Conservation (phyloP, 352 stramenopile species). For the Phytopythium oedochilum region DNA sequence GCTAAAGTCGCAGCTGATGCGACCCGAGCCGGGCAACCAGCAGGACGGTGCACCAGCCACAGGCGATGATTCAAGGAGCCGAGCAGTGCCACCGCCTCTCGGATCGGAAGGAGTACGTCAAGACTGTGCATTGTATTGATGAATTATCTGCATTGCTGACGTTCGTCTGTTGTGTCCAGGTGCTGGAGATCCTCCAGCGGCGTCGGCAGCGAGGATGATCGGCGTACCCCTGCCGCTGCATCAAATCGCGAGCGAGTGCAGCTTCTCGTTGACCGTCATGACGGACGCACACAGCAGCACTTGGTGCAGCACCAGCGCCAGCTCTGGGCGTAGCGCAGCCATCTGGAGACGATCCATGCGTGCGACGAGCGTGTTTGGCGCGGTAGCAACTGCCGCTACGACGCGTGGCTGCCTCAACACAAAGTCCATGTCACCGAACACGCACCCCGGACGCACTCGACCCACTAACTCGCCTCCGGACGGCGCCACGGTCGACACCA, state of each 20-base stretch:
- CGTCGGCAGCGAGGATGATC: conserved; percentile 21
- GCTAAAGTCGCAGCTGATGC: conserved; percentile 46
- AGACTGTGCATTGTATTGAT: neutral
- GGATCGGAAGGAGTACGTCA: conserved; percentile 40
- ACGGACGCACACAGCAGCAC: conserved; percentile 52
- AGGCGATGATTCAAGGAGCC: neutral
- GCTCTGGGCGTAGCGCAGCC: conserved; percentile 24
- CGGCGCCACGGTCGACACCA: conserved; percentile 4
- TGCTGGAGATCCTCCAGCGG: conserved; percentile 59
- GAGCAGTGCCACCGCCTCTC: neutral
- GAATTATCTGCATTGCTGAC: neutral
- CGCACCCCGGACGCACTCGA: conserved; percentile 44
- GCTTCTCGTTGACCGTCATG: conserved; percentile 49
- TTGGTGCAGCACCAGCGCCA: conserved; percentile 47
- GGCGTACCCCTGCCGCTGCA: no score
- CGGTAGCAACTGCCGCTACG: conserved; percentile 41
- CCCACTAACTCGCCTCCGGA: conserved; percentile 34
- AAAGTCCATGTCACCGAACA: conserved; percentile 70
- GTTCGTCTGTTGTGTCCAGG: conserved; percentile 12
- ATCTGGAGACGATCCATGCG: conserved; percentile 31
- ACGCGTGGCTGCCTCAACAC: conserved; percentile 41
- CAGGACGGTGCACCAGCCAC: conserved; percentile 40
- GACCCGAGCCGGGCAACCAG: conserved; percentile 33
- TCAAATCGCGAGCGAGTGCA: conserved; percentile 28
- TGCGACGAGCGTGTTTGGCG: conserved; percentile 30